Conservation (phyloP, 352 stramenopile species). For the Globisporangium emineosum region DNA sequence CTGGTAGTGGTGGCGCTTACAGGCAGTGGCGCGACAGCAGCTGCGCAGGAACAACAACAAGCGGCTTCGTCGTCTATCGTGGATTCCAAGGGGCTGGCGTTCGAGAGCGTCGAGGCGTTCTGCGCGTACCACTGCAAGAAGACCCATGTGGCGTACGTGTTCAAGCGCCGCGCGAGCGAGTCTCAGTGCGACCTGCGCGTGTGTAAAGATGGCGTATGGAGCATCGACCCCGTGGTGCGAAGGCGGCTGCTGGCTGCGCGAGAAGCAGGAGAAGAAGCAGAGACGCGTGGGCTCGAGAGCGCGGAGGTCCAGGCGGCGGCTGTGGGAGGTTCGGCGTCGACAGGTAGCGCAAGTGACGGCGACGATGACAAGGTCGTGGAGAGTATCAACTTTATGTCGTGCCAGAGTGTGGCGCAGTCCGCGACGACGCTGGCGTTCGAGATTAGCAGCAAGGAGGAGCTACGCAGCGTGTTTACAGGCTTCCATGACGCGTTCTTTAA, state of each 20-base stretch:
- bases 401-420: conserved; percentile 30
- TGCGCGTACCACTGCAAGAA: conserved; percentile 58
- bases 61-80: conserved; percentile 12
- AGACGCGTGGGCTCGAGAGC: conserved; percentile 20
- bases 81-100: conserved; percentile 45
- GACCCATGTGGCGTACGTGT: conserved; percentile 19
- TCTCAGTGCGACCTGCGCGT: conserved; percentile 16
- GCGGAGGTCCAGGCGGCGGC: conserved; percentile 17
- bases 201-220: neutral
- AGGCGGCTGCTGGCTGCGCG: neutral
- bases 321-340: neutral
- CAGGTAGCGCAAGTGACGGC: conserved; percentile 7
- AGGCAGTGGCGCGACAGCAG: neutral
- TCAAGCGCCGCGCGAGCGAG: conserved; percentile 9
- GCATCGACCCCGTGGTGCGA: conserved; percentile 5
- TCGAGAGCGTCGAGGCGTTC: conserved; percentile 38
- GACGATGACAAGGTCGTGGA: conserved; percentile 12
- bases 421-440: conserved; percentile 38
- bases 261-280: neutral
- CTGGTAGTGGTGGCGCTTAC: neutral
- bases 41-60: conserved; percentile 1
- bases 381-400: conserved; percentile 38
- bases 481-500: conserved; percentile 65
- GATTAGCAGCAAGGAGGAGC: conserved; percentile 22
- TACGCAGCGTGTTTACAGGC: conserved; percentile 37